These are phyloP conservation scores for Odontarrhena argentea DNA, from an alignment of 345 rosid species.

Conservation along the genomic window DNA sequence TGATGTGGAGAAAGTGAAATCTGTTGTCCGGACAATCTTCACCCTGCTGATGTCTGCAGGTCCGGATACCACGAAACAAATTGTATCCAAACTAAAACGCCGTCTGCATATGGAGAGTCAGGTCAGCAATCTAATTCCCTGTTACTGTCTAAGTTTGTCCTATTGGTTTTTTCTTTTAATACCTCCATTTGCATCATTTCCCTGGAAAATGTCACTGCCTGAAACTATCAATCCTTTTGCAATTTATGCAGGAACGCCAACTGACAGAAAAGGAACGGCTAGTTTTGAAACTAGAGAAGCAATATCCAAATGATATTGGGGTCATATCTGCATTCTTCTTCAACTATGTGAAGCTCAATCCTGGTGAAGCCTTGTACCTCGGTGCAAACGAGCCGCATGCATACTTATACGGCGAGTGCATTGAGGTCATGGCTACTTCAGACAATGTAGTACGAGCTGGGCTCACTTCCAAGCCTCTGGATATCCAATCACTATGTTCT, in stretches of 20 bases:
- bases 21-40: constrained; percentile 65
- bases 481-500: constrained; percentile 82
- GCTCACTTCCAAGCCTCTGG: constrained; percentile 89
- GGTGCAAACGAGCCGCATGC: constrained; percentile 98
- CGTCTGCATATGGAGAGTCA: constrained; percentile 66
- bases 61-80: constrained; percentile 62
- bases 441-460: constrained; percentile 99
- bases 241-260: constrained; percentile 57
- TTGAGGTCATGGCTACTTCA: constrained; percentile 99
- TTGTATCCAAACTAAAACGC: constrained; percentile 57
- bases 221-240: neutral
- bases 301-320: constrained; percentile 84
- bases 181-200: neutral
- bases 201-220: constrained; percentile 15
- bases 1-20: constrained; percentile 59
- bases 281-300: constrained; percentile 80
- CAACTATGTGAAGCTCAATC: constrained; percentile 87
- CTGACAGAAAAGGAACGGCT: constrained; percentile 86
- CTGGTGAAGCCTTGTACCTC: constrained; percentile 94
- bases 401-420: constrained; percentile 80
- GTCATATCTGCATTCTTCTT: constrained; percentile 84
- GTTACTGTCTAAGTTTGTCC: neutral
- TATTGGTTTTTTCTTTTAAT: neutral
- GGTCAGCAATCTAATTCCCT: constrained; percentile 48
- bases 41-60: constrained; percentile 83